Base-by-base conservation (phyloP, 2,329 filamentous ascomycete genomes). In the Talaromyces sp. region DNA sequence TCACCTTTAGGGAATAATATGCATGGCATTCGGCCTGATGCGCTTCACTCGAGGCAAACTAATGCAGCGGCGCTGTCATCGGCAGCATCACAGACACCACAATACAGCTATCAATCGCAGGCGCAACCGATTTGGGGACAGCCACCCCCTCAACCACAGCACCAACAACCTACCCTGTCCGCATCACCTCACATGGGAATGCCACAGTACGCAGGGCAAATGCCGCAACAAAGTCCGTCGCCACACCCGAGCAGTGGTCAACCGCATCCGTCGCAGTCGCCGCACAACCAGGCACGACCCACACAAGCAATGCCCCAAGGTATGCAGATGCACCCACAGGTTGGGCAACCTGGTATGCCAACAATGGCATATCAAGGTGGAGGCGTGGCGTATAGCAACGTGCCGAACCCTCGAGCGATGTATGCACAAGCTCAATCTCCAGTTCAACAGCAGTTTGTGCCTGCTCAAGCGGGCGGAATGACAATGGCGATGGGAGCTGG, bases 1-100 rank as follows among this genome's bases (percentile, higher is more conserved):
- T 89, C 91, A 27, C 88, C 88, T 27, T 87, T 92, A 76, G 87
- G 90, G 78, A 84, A 85, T 73, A 88, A 90, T 79, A 85, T 86
- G 68, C 86, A 88, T 43, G 79, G 82, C 73, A 79, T 87, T 75
- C 78, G 82, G 39, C 80, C 85, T 58, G 83, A 86, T 66, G 85
- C 90, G 73, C 86, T 90, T 76, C 88, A 88, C 71, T 84, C 85
- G 69, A 85, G 88, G 70, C 86, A 89, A 68, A 88, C 89, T 50
- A 86, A 85, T 66, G 79, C 86, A 61, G 78, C 84, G 60, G 79
- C 86, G 74, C 83, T 83, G 61, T 81, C 86, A 52, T 78, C 84
- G 7, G 81, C 79, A 59, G 67, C 74, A 39, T 74, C 81, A 75
- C 70, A 87, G 82, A 72, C 73, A 4, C 64, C 76, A 33, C 69